These are phyloP conservation scores for Penicillium sp. DNA, from an alignment of 2,329 filamentous ascomycete genomes.

Conservation along the genomic window DNA sequence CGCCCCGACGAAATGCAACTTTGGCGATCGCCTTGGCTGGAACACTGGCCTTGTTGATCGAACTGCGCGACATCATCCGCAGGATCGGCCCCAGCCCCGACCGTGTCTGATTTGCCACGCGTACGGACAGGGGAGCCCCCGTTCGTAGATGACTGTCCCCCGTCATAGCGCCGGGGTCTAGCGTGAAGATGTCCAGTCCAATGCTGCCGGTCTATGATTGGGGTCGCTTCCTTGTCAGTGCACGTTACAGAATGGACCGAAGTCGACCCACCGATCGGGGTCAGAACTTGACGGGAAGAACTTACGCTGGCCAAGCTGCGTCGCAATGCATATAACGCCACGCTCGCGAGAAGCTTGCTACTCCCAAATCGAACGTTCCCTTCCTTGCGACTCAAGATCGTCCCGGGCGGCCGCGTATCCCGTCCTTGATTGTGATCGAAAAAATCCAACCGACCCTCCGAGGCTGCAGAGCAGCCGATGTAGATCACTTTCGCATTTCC, in stretches of 20 bases:
- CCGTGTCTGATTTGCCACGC: conserved; percentile 38
- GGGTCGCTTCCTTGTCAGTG: conserved; percentile 11
- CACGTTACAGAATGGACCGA: neutral
- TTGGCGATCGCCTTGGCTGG: conserved; percentile 41
- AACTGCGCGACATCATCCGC: conserved; percentile 41
- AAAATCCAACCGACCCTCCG: conserved; percentile 38
- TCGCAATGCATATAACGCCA: conserved; percentile 43
- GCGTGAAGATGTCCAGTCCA: conserved; percentile 41
- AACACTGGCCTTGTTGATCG: conserved; percentile 41
- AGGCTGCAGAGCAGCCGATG: conserved; percentile 40
- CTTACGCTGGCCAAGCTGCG: conserved; percentile 41
- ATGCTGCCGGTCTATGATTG: conserved; percentile 38
- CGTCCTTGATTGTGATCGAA: conserved; percentile 34
- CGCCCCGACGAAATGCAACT: conserved; percentile 39
- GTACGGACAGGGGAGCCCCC: conserved; percentile 34
- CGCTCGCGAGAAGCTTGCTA: conserved; percentile 41
- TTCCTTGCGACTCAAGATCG: conserved; percentile 36
- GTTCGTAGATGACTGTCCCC: conserved; percentile 33
- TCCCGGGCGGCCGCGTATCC: conserved; percentile 27
- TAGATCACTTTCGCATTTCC: conserved; percentile 42
- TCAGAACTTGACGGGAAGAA: conserved; percentile 9
- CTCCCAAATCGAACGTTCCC: conserved; percentile 38
- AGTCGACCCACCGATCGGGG: neutral
- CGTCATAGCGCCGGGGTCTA: conserved; percentile 39
- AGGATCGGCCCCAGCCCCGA: conserved; percentile 39